phyloP scores from a whole-genome alignment of 257 asterid species.

The Buddleja alternifolia region DNA sequence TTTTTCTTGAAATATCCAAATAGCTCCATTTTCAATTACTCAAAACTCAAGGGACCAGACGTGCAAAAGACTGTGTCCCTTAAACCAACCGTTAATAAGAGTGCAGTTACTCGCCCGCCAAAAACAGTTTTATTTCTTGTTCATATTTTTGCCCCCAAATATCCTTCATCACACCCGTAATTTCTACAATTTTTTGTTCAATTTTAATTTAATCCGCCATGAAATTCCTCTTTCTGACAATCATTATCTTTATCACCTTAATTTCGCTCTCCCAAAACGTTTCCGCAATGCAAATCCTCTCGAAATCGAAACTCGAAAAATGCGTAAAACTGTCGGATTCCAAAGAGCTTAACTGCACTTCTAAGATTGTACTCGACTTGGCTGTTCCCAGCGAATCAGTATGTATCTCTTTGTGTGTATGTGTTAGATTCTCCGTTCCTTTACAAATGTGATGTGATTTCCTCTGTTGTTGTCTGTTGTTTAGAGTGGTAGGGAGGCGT shows the following conservation, averaged over 20 bases:
- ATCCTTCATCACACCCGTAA: slow-evolving; percentile 24
- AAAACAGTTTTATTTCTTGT: neutral
- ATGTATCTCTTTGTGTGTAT: slow-evolving; percentile 21
- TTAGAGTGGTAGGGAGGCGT: slow-evolving; percentile 94
- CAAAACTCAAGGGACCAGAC: slow-evolving; percentile 1
- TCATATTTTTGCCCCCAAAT: neutral
- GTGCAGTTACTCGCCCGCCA: slow-evolving; percentile 40
- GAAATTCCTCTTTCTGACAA: slow-evolving; percentile 36
- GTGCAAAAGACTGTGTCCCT: slow-evolving; percentile 5
- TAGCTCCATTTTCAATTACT: neutral
- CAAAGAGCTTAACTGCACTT: slow-evolving; percentile 67
- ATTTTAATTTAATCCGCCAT: slow-evolving; percentile 24
- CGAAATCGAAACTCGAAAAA: slow-evolving; percentile 81
- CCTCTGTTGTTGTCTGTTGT: neutral
- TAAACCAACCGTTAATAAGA: slow-evolving; percentile 14
- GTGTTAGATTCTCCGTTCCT: neutral
- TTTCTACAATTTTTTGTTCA: neutral
- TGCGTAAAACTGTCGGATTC: slow-evolving; percentile 71
- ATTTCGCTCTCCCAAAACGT: slow-evolving; percentile 26
- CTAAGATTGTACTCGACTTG: slow-evolving; percentile 71
- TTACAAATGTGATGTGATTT: neutral
- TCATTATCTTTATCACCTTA: slow-evolving; percentile 14
- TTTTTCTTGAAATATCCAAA: too few relatives aligned
- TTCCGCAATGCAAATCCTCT: slow-evolving; percentile 59
- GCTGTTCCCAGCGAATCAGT: slow-evolving; percentile 96